These are phyloP conservation scores for Thelephora ganbajun DNA, from an alignment of 768 basidiomycete species.

Conservation along the genomic window DNA sequence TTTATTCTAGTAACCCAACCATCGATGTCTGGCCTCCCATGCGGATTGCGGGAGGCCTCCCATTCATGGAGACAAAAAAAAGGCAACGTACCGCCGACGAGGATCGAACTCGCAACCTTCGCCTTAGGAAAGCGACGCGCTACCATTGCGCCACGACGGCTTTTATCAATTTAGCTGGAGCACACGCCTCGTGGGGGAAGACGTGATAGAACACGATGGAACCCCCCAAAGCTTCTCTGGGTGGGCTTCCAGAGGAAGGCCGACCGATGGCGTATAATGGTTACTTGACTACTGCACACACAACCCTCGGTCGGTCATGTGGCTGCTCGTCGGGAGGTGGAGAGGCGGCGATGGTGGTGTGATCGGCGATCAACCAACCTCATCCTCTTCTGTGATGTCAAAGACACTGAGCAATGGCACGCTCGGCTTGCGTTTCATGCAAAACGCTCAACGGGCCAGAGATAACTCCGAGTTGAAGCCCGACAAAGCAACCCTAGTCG, in stretches of 20 bases:
- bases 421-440: slow-evolving; percentile 59
- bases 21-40: background rate
- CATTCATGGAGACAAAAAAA: background rate
- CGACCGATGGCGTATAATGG: too few relatives aligned
- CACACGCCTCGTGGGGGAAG: background rate
- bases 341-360: too few relatives aligned
- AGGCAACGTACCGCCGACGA: slow-evolving; percentile 2
- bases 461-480: slow-evolving; percentile 33
- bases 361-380: too few relatives aligned
- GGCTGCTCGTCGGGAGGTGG: too few relatives aligned
- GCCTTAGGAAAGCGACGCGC: slow-evolving; percentile 8
- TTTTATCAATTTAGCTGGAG: background rate
- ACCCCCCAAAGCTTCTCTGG: too few relatives aligned
- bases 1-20: background rate
- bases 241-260: too few relatives aligned
- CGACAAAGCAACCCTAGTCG: slow-evolving; percentile 40
- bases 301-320: too few relatives aligned
- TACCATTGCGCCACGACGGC: slow-evolving; percentile 8
- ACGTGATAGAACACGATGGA: too few relatives aligned
- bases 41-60: background rate
- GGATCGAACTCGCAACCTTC: slow-evolving; percentile 7
- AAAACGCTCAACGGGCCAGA: slow-evolving; percentile 47
- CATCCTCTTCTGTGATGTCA: slow-evolving; percentile 18
- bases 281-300: too few relatives aligned
- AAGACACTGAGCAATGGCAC: slow-evolving; percentile 53